Evolutionary conservation across 148 eudicot genomes (phyloP), one percentile per base, ranked within the genome.

Genomic region (Selenicereus undatus): DNA sequence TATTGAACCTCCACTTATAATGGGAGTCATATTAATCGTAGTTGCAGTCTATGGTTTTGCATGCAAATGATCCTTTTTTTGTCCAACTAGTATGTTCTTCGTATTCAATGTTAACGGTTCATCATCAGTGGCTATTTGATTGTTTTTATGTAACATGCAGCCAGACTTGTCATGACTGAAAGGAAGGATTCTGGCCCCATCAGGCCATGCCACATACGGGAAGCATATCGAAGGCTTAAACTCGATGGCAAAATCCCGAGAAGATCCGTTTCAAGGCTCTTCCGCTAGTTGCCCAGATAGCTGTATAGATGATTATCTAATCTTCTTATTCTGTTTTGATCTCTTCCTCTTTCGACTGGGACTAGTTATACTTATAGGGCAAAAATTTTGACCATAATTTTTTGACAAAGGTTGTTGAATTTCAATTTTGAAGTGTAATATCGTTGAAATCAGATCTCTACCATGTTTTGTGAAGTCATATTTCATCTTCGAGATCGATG

Each of bases 161-260:
- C 97, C 70, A 88, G 89, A 84, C 77, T 83, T 54, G 99, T 94
- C 71, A 96, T 96, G 97, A 74, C 85, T 0, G 98, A 96, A 89
- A 94, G 99, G 85, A 88, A 84, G 69, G 98, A 96, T 74, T 81
- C 84, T 9, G 98, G 99, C 27, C 97, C 99, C 26, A 92, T 93
- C 78, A 90, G 98, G 71, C 97, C 99, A 56, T 91, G 98, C 85
- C 99, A 93, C 85, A 87, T 94, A 18, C 86, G 97, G 70, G 99
- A 96, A 89, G 90, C 99, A 26, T 92, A 90, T 71, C 83, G 99
- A 83, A 90, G 99, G 84, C 82, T 96, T 70, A 96, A 94, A 86
- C 87, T 92, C 30, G 98, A 96, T 83, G 97, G 98, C 80, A 93
- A 93, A 85, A 84, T 92, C 72, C 98, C 98, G 7, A 91, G 81